These are phyloP conservation scores for Cercis canadensis DNA, from an alignment of 306 rosid genomes.

Conservation along the genomic window DNA sequence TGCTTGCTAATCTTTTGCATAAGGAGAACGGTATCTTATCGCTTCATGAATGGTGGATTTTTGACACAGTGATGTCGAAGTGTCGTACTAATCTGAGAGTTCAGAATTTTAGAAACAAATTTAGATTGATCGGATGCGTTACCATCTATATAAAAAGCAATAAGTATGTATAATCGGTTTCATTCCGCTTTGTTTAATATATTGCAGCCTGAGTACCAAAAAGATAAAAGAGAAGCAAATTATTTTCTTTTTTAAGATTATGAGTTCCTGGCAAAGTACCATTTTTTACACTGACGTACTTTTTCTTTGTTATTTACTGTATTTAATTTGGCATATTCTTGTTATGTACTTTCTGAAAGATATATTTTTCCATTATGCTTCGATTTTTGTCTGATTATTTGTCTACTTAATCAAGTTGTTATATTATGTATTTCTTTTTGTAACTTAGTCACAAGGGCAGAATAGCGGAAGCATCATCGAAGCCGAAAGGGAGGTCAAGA, in stretches of 20 bases:
- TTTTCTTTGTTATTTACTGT: not conserved
- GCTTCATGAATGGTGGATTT: not conserved
- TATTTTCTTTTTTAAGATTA: too few species aligned
- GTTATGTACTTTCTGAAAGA: not conserved
- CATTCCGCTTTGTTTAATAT: too few species aligned
- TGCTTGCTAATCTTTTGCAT: not conserved
- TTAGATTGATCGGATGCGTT: not conserved
- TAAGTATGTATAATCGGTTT: too few species aligned
- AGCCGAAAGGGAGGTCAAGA: conserved; percentile 54
- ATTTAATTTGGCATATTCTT: not conserved
- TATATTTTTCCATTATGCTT: too few species aligned
- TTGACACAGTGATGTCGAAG: too few species aligned
- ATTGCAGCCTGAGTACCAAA: too few species aligned
- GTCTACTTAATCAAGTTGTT: not conserved
- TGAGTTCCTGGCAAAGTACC: not conserved
- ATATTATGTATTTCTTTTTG: not conserved
- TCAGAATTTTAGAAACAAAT: too few species aligned
- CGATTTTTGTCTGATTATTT: not conserved
- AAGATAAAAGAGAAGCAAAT: too few species aligned
- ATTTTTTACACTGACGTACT: not conserved
- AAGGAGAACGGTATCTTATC: not conserved
- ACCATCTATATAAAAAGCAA: not conserved
- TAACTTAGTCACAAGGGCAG: conserved; percentile 62
- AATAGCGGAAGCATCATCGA: conserved; percentile 60
- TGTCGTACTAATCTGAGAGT: not conserved